phyloP scores from a whole-genome alignment of 371 early-diverging fungal species.

The Mucor ambiguus region DNA sequence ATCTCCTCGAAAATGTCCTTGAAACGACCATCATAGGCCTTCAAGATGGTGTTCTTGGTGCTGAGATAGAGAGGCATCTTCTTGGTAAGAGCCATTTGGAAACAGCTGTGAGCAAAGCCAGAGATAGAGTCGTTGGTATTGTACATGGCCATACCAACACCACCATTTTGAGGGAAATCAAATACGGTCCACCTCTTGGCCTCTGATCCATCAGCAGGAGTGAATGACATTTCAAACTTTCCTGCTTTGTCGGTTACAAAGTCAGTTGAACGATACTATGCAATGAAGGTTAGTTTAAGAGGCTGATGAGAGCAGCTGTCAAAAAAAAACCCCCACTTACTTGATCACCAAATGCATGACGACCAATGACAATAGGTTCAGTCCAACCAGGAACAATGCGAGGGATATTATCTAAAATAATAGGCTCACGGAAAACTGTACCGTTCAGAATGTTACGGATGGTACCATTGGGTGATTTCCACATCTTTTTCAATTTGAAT shows the following conservation, averaged over 20 bases:
- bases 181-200: slow-evolving; percentile 65
- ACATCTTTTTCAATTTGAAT: slow-evolving; percentile 93
- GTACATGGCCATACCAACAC: slow-evolving; percentile 94
- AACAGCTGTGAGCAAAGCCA: slow-evolving; percentile 91
- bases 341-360: slow-evolving; percentile 96
- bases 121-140: slow-evolving; percentile 86
- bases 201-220: slow-evolving; percentile 76
- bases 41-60: slow-evolving; percentile 95
- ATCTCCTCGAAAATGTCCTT: slow-evolving; percentile 92
- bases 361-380: slow-evolving; percentile 91
- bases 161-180: slow-evolving; percentile 72
- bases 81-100: slow-evolving; percentile 86
- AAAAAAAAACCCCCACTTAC: slow-evolving; percentile 17
- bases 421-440: slow-evolving; percentile 96
- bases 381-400: slow-evolving; percentile 93
- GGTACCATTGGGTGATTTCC: slow-evolving; percentile 96
- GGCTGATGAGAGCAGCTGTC: not conserved
- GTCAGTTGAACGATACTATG: slow-evolving; percentile 87
- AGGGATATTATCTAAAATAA: slow-evolving; percentile 86
- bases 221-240: slow-evolving; percentile 85
- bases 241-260: slow-evolving; percentile 83
- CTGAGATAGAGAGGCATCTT: slow-evolving; percentile 89
- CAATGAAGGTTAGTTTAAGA: slow-evolving; percentile 3
- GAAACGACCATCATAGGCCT: slow-evolving; percentile 95
- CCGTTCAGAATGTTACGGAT: slow-evolving; percentile 94